Base-by-base conservation (phyloP, 768 basidiomycete genomes). In the Kwoniella heveanensis region DNA sequence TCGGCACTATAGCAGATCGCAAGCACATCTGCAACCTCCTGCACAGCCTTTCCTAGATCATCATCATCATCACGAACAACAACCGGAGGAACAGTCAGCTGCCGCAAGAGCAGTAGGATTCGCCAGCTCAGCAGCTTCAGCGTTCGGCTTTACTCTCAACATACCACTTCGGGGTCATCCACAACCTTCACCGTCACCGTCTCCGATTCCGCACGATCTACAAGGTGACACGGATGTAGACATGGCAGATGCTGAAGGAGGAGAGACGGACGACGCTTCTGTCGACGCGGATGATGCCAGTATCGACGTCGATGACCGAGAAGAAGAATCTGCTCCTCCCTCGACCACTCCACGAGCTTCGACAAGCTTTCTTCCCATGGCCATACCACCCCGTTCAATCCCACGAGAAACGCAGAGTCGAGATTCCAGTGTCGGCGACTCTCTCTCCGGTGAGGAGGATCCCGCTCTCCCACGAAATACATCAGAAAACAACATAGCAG, bases 231-330 rank as follows among this genome's bases (percentile, higher is more conserved):
- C 71, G 26, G 76, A 73, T 54, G 76, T 74, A 19, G 74, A 75
- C 57, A 74, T 74, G 73, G 76, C 76, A 32, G 76, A 77, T 65
- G 71, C 59, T 1, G 75, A 77, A 57, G 67, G 69, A 15, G 65
- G 81, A 32, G 73, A 78, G 80, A 88, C 89, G 0, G 90, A 93
- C 75, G 88, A 89, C 54, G 60, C 66, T 4, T 70, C 67, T 2
- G 51, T 64, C 2, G 72, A 65, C 27, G 63, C 89, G 50, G 87
- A 83, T 25, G 89, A 90, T 56, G 84, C 82, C 1, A 85, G 85
- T 55, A 85, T 85, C 82, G 85, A 78, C 22, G 57, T 71, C 36
- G 79, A 76, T 26, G 64, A 52, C 0, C 27, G 27, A n/a, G 58
- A 29, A 36, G 49, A 49, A 37, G 27, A 22, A 13, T 29, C 46